Evolutionary conservation across 768 basidiomycete species (phyloP).

Genomic region (Termitomyces sp.): DNA sequence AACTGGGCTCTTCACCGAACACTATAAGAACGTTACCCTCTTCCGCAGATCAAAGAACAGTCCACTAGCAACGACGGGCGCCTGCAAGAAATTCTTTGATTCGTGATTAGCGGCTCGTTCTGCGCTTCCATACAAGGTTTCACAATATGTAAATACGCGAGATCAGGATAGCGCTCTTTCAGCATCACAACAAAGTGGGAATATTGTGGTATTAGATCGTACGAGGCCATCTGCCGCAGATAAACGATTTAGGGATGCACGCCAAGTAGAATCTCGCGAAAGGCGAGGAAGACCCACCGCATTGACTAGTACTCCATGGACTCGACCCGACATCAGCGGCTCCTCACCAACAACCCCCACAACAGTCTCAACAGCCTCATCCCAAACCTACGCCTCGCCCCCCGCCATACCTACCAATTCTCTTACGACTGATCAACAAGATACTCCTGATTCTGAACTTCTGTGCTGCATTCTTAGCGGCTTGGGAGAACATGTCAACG

Average conservation of each 20-base stretch:
- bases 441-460: conserved; percentile 49
- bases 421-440: conserved; percentile 59
- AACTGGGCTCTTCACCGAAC: too few species aligned
- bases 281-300: conserved; percentile 25
- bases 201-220: conserved; percentile 53
- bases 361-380: conserved; percentile 54
- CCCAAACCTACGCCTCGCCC: conserved; percentile 53
- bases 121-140: conserved; percentile 30
- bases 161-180: conserved; percentile 39
- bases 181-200: conserved; percentile 42
- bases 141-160: conserved; percentile 50
- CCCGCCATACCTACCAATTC: conserved; percentile 70
- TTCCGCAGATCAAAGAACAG: conserved; percentile 34
- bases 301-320: conserved; percentile 47
- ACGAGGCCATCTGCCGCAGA: conserved; percentile 40
- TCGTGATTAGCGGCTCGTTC: conserved; percentile 14
- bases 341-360: conserved; percentile 48
- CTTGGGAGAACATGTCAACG: conserved; percentile 42
- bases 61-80: too few species aligned
- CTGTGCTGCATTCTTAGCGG: conserved; percentile 52
- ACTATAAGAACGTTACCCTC: conserved; percentile 22
- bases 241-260: too few species aligned
- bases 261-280: not conserved
- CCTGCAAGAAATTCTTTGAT: conserved; percentile 42
- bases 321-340: conserved; percentile 47